Evolutionary conservation across 345 rosid genomes (phyloP).

Genomic region (Syzygium jambos): DNA sequence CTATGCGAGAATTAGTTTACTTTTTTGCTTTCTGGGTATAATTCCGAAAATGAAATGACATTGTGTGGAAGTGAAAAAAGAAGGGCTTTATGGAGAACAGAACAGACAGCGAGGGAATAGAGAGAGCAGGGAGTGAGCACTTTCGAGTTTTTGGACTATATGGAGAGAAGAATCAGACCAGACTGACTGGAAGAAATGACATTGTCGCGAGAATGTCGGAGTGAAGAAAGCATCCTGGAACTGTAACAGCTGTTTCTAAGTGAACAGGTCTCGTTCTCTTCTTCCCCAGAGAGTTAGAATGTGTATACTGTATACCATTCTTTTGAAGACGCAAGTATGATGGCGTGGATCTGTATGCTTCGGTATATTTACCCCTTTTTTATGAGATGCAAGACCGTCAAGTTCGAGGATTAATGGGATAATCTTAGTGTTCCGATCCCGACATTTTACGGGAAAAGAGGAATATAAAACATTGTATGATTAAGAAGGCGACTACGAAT

Average conservation of each 20-base stretch:
- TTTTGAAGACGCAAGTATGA: not conserved
- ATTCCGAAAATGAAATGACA: not conserved
- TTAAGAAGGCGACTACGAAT: not conserved
- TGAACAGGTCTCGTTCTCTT: not conserved
- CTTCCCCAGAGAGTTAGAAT: not conserved
- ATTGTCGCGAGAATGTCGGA: not conserved
- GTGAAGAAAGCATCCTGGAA: not conserved
- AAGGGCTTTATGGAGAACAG: not conserved
- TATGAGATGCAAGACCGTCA: not conserved
- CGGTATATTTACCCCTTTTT: not conserved
- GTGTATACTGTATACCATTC: not conserved
- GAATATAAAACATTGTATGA: not conserved
- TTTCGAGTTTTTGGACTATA: not conserved
- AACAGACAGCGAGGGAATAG: not conserved
- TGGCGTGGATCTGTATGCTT: not conserved
- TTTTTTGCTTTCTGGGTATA: not conserved
- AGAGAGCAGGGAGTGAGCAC: not conserved
- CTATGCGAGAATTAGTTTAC: not conserved
- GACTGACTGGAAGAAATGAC: not conserved
- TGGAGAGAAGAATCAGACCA: not conserved
- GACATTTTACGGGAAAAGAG: not conserved
- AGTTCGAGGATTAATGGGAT: not conserved
- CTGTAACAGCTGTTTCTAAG: not conserved
- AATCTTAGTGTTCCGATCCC: not conserved
- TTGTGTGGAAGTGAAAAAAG: not conserved